Percentiles rank a stretch among this genome's conserved stretches.
Conservation (phyloP, 371 early-diverging fungal genomes). For the Batrachochytrium dendrobatidis region DNA sequence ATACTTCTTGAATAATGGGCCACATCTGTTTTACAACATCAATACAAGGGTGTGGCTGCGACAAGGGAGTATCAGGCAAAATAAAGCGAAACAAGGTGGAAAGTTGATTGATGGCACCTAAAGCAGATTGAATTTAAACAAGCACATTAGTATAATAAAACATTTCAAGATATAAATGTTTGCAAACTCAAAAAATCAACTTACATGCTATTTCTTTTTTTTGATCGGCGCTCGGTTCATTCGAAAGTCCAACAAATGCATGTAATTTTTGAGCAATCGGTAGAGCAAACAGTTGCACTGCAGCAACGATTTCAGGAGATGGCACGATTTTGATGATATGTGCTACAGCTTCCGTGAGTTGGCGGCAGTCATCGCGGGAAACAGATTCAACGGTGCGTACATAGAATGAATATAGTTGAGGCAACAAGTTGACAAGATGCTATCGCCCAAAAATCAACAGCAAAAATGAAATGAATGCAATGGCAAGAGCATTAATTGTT, state of each 20-base stretch:
- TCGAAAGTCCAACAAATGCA: slow-evolving; percentile 21
- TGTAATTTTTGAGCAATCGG: slow-evolving; percentile 71
- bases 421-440: slow-evolving; percentile 58
- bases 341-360: slow-evolving; percentile 83
- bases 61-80: slow-evolving; percentile 33
- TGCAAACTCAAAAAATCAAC: background rate
- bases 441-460: slow-evolving; percentile 3
- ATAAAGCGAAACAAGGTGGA: slow-evolving; percentile 15
- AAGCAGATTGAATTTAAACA: slow-evolving; percentile 24
- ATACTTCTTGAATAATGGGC: slow-evolving; percentile 53
- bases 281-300: slow-evolving; percentile 71
- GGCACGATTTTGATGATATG: slow-evolving; percentile 77
- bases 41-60: slow-evolving; percentile 61
- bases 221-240: background rate
- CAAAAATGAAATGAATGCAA: background rate
- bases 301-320: slow-evolving; percentile 47
- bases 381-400: slow-evolving; percentile 54
- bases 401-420: slow-evolving; percentile 73
- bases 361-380: slow-evolving; percentile 61
- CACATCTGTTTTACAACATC: slow-evolving; percentile 67
- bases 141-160: slow-evolving; percentile 12
- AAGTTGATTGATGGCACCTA: slow-evolving; percentile 23
- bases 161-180: slow-evolving; percentile 3
- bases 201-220: background rate
- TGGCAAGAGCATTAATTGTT: background rate